These are phyloP conservation scores for Cyberlindnera mississippiensis DNA, from an alignment of 805 yeast species.

Conservation along the genomic window DNA sequence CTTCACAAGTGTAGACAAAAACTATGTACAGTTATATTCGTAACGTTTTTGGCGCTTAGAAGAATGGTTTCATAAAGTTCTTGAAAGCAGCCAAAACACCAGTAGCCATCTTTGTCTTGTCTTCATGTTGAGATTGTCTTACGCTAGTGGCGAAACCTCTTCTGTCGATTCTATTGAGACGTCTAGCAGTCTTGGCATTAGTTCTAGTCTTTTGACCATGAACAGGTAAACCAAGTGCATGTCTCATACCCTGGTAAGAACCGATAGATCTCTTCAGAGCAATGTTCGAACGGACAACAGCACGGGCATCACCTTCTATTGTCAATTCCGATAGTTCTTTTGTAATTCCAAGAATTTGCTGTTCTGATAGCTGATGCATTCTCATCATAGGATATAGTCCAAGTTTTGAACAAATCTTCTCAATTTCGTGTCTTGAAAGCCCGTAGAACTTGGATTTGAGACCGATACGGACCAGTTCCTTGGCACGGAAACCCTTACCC, in stretches of 20 bases:
- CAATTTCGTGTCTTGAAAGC: slow-evolving; percentile 71
- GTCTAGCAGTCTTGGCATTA: slow-evolving; percentile 86
- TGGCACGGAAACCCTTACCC: slow-evolving; percentile 30
- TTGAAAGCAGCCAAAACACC: slow-evolving; percentile 25
- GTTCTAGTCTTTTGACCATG: slow-evolving; percentile 90
- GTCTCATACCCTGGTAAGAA: slow-evolving; percentile 84
- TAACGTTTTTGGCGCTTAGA: slow-evolving; percentile 3
- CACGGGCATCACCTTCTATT: slow-evolving; percentile 76
- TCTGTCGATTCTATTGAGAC: slow-evolving; percentile 75
- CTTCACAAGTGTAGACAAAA: background rate
- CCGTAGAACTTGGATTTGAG: slow-evolving; percentile 83
- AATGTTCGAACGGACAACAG: slow-evolving; percentile 74
- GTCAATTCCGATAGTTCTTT: slow-evolving; percentile 82
- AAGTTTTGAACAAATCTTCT: slow-evolving; percentile 74
- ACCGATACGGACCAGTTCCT: slow-evolving; percentile 44
- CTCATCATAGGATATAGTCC: slow-evolving; percentile 93
- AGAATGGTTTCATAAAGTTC: slow-evolving; percentile 22
- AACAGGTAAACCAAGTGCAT: slow-evolving; percentile 76
- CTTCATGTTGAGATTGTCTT: background rate
- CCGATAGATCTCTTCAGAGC: slow-evolving; percentile 76
- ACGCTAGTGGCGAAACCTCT: slow-evolving; percentile 32
- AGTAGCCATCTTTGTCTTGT: slow-evolving; percentile 1
- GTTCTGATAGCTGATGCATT: slow-evolving; percentile 88
- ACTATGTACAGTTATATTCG: slow-evolving; percentile 3
- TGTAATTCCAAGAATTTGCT: slow-evolving; percentile 78